Conservation (phyloP, 2,329 filamentous ascomycete genomes). For the Didymellaceae sp. region DNA sequence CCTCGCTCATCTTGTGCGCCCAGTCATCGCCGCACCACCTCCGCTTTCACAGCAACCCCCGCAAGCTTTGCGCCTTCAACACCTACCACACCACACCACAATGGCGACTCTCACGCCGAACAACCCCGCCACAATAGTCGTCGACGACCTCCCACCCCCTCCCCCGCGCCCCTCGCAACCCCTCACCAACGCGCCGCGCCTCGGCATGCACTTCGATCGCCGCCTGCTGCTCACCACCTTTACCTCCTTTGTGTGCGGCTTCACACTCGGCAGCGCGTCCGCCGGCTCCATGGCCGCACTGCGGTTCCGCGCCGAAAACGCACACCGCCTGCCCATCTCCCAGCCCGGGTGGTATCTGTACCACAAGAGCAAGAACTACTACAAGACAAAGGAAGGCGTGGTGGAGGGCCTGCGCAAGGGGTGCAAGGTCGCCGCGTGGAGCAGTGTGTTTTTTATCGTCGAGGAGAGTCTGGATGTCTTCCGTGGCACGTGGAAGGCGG, state of each 20-base stretch:
- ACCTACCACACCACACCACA: constrained; percentile 10
- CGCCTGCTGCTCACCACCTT: constrained; percentile 71
- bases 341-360: constrained; percentile 97
- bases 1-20: too few relatives aligned
- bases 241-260: constrained; percentile 71
- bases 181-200: constrained; percentile 43
- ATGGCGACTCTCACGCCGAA: constrained; percentile 18
- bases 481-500: constrained; percentile 52
- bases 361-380: constrained; percentile 97
- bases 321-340: constrained; percentile 85
- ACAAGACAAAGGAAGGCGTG: constrained; percentile 77
- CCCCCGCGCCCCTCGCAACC: constrained; percentile 16
- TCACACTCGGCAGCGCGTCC: constrained; percentile 72
- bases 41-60: background rate
- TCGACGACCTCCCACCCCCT: constrained; percentile 5
- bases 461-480: constrained; percentile 86
- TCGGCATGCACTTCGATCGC: constrained; percentile 68
- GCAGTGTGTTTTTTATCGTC: constrained; percentile 75
- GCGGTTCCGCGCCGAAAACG: constrained; percentile 93
- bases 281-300: constrained; percentile 77
- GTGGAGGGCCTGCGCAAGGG: constrained; percentile 81
- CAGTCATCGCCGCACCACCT: too few relatives aligned
- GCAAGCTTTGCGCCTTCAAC: background rate
- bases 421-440: constrained; percentile 72
- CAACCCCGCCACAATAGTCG: constrained; percentile 6